Percentiles rank a stretch among this genome's conserved stretches.
Conservation (phyloP, 352 stramenopile species). For the Thraustochytrium sp. region DNA sequence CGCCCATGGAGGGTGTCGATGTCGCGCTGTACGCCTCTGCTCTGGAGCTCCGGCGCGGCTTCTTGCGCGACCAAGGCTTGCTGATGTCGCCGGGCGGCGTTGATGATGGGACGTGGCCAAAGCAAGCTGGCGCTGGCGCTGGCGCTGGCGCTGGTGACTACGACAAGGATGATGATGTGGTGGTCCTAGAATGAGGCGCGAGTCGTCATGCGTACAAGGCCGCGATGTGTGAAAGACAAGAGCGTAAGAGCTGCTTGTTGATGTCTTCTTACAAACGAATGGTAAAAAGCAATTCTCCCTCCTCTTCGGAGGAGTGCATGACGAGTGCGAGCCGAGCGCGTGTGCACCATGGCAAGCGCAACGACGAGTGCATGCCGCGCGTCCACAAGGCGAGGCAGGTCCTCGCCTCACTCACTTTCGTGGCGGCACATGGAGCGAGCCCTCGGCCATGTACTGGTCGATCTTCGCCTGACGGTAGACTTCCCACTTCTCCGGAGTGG, state of each 20-base stretch:
- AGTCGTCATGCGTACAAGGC: too few relatives aligned
- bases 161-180: background rate
- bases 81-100: background rate
- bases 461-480: slow-evolving; percentile 56
- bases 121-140: background rate
- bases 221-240: too few relatives aligned
- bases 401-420: background rate
- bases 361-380: too few relatives aligned
- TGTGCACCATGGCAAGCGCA: too few relatives aligned
- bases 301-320: too few relatives aligned
- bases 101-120: background rate
- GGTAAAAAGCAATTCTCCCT: too few relatives aligned
- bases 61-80: background rate
- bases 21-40: background rate
- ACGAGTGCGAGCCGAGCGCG: too few relatives aligned
- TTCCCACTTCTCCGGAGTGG: slow-evolving; percentile 60
- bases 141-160: too few relatives aligned
- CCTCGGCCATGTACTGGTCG: background rate
- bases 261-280: background rate
- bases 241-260: background rate
- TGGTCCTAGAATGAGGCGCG: too few relatives aligned
- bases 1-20: background rate
- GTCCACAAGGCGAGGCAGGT: too few relatives aligned
- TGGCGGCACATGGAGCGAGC: background rate
- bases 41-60: background rate